Evolutionary conservation across 306 rosid genomes (phyloP).

Genomic region (Lathyrus tuberosus): DNA sequence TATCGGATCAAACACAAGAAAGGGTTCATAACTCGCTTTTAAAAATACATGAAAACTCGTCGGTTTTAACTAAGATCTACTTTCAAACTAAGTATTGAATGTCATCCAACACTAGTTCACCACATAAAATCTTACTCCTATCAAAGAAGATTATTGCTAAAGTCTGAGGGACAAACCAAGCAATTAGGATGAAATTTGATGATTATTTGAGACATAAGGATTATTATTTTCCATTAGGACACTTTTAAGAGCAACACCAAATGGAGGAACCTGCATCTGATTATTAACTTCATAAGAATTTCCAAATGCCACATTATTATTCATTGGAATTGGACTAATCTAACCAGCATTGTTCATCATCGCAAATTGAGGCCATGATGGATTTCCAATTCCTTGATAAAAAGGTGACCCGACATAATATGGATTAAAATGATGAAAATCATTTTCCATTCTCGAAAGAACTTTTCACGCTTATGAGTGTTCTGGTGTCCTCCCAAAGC

Average conservation of each 20-base stretch:
- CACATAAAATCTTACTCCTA: too few species aligned
- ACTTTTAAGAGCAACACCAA: neutral
- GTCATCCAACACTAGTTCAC: too few species aligned
- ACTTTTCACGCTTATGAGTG: constrained; percentile 61
- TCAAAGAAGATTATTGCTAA: neutral
- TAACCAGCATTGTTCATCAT: neutral
- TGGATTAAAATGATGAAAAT: neutral
- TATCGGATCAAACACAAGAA: too few species aligned
- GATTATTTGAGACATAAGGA: neutral
- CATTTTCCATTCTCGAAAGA: constrained; percentile 34
- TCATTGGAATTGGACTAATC: neutral
- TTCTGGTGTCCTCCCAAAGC: constrained; percentile 80
- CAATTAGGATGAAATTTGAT: neutral
- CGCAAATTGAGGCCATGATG: constrained; percentile 2
- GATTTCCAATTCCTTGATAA: neutral
- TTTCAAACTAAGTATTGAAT: too few species aligned
- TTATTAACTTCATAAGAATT: neutral
- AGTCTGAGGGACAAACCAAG: neutral
- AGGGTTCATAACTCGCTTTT: too few species aligned
- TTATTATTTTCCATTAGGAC: neutral
- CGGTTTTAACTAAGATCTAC: too few species aligned
- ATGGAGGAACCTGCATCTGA: neutral
- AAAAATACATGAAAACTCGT: too few species aligned
- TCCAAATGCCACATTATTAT: neutral
- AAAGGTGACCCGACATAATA: neutral